A percentile compares a stretch with the other conserved stretches of the same genome.
Conservation (phyloP, 2,329 filamentous ascomycete genomes). For the Fusarium proliferatum region DNA sequence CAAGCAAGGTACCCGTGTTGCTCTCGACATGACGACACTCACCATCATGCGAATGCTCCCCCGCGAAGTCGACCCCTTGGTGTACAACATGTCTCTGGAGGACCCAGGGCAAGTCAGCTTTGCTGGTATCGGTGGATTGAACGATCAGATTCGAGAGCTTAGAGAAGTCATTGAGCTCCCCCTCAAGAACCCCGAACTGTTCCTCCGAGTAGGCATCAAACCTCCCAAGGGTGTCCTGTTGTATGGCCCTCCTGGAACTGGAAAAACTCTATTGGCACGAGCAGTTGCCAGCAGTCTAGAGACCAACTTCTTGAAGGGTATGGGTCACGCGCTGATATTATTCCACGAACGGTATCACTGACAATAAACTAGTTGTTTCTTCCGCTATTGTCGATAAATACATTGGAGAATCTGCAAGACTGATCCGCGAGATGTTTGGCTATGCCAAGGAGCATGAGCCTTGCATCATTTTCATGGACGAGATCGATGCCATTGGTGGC, state of each 20-base stretch:
- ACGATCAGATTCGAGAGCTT: slow-evolving; percentile 97
- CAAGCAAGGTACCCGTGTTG: slow-evolving; percentile 97
- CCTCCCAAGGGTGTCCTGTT: slow-evolving; percentile 96
- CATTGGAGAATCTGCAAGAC: slow-evolving; percentile 95
- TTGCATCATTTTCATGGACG: slow-evolving; percentile 99
- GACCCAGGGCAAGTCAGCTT: slow-evolving; percentile 98
- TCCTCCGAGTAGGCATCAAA: slow-evolving; percentile 97
- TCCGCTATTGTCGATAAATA: slow-evolving; percentile 99
- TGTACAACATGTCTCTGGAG: slow-evolving; percentile 99
- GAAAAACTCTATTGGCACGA: slow-evolving; percentile 93
- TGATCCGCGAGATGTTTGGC: slow-evolving; percentile 99
- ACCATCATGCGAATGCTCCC: slow-evolving; percentile 99
- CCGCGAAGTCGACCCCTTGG: slow-evolving; percentile 95
- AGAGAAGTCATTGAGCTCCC: slow-evolving; percentile 98
- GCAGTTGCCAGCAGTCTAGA: slow-evolving; percentile 96
- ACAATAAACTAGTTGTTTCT: slow-evolving; percentile 78
- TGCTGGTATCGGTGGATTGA: slow-evolving; percentile 95
- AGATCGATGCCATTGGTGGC: slow-evolving; percentile 98
- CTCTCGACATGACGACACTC: slow-evolving; percentile 98
- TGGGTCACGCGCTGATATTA: slow-evolving; percentile 22
- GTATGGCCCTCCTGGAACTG: slow-evolving; percentile 95
- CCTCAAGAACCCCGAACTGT: slow-evolving; percentile 98
- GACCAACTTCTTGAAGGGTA: slow-evolving; percentile 98
- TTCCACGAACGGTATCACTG: slow-evolving; percentile 19
- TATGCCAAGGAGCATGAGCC: slow-evolving; percentile 99